Conservation (phyloP, 768 basidiomycete genomes). For the Harrya chromipes region DNA sequence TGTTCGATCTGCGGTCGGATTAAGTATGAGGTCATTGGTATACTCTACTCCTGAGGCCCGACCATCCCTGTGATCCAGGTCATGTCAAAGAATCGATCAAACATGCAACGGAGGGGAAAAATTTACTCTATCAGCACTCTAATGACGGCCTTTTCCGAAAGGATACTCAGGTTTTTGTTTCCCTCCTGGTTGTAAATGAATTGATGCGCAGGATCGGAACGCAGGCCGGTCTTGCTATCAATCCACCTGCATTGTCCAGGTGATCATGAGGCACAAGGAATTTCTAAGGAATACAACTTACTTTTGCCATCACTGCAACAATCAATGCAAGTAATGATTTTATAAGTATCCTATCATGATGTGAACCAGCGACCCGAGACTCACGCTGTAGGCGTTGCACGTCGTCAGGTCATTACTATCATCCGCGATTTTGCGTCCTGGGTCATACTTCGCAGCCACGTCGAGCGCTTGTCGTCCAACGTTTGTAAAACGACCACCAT, state of each 20-base stretch:
- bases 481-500: slow-evolving; percentile 34
- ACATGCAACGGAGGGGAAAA: slow-evolving; percentile 8
- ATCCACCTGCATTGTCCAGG: slow-evolving; percentile 44
- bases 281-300: slow-evolving; percentile 22
- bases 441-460: slow-evolving; percentile 46
- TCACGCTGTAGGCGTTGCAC: slow-evolving; percentile 48
- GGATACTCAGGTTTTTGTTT: slow-evolving; percentile 42
- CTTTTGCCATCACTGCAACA: slow-evolving; percentile 51
- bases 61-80: slow-evolving; percentile 16
- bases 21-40: slow-evolving; percentile 29
- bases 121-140: slow-evolving; percentile 48
- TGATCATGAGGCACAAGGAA: not conserved
- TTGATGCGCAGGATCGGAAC: slow-evolving; percentile 54
- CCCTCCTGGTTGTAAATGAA: slow-evolving; percentile 48
- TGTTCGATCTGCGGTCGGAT: slow-evolving; percentile 22
- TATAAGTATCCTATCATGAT: no score
- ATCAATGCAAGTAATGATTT: not conserved
- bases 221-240: slow-evolving; percentile 45
- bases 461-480: slow-evolving; percentile 46
- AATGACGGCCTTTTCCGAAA: slow-evolving; percentile 40
- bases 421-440: slow-evolving; percentile 38
- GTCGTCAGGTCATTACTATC: slow-evolving; percentile 46
- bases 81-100: not conserved
- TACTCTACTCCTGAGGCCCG: slow-evolving; percentile 51
- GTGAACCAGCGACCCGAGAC: slow-evolving; percentile 13